Evolutionary conservation across 768 basidiomycete species (phyloP), one percentile per base, ranked within the genome.

Genomic region (Amanita rimosa): DNA sequence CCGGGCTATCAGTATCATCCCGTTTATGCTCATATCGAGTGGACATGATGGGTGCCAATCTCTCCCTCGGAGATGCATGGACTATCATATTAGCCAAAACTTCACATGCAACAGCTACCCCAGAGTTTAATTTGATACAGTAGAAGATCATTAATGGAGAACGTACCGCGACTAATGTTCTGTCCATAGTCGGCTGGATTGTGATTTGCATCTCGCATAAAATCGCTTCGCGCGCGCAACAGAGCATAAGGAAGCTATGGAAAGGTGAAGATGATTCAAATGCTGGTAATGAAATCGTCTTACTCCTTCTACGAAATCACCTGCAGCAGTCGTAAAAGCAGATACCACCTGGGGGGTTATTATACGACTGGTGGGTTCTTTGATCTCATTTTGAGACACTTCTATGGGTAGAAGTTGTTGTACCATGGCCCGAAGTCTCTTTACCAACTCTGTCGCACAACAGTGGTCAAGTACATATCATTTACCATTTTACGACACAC

Each of bases 101-200:
- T 64, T 94, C 90, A 57, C 91, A 93, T 3, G 90, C 83, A 41
- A 74, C 71, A 33, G 87, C 89, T 89, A 49, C 21, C 6, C 27
- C 14, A 38, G 39, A 38, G 10, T 10, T 6, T n/a, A 37, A 16
- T 35, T 1, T 36, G 24, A 26, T 35, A 44, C 34, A 39, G n/a
- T 37, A 39, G 34, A 45, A n/a, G 24, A 8, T 43, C n/a, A n/a
- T n/a, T n/a, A n/a, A 24, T 39, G 24, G 43, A 24, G 26, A 29
- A 48, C 70, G 43, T 65, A 80, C 89, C 90, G 65, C 93, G 73
- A 55, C 85, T 80, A 14, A 76, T 56, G 55, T 92, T 92, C 66
- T 96, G 93, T 39, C 79, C 89, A 59, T 84, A 89, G 60, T 95
- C 86, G 3, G 91, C 84, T 26, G 87, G 79, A 62, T 91, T 80